Base-by-base conservation (phyloP, 1,284 basidiomycete species). In the Leccinum holopus region DNA sequence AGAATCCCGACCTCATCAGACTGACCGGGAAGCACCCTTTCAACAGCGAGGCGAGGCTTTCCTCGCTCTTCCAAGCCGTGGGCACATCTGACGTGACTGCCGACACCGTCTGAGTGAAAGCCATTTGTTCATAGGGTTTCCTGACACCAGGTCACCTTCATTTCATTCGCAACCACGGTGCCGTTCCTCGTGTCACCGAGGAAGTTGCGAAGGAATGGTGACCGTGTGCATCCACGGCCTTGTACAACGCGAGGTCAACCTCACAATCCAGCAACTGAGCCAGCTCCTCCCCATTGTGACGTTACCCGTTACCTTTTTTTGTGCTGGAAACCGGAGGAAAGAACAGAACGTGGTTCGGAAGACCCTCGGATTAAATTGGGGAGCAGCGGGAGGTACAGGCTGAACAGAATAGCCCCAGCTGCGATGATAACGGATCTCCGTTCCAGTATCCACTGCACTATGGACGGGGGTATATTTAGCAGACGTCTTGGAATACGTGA, bases 321-420 rank as follows among this genome's bases (percentile, higher is more conserved):
- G 87, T 65, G 88, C 88, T 1, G 87, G 87, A 1, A 90, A 90
- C 72, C 75, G 87, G 3, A 78, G 87, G 11, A 88, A 87, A 69
- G 88, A 90, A 67, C 87, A 90, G 68, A 90, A 90, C 68, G 77
- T 87, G 59, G 81, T 88, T n/a, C 78, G 78, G 4, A 85, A 88
- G 69, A 81, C 81, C n/a, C 77, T 86, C 2, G 86, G 83, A 8
- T 87, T 87, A 68, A 80, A 75, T 56, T 87, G 86, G 86, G 86
- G 85, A 5, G 74, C 80, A 16, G 83, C 73, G 3, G 84, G 72
- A 66, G 64, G 76, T 76, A 68, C 62, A 8, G 57, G n/a, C 51
- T 25, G 3, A 28, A 39, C 6, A 12, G 1, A 5, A 14, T 6
- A 9, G 7, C 5, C 12, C 47, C 47, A 51, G 7, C 3, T 30